Base-by-base conservation (phyloP, 305 asterid genomes). In the Ruellia speciosa region DNA sequence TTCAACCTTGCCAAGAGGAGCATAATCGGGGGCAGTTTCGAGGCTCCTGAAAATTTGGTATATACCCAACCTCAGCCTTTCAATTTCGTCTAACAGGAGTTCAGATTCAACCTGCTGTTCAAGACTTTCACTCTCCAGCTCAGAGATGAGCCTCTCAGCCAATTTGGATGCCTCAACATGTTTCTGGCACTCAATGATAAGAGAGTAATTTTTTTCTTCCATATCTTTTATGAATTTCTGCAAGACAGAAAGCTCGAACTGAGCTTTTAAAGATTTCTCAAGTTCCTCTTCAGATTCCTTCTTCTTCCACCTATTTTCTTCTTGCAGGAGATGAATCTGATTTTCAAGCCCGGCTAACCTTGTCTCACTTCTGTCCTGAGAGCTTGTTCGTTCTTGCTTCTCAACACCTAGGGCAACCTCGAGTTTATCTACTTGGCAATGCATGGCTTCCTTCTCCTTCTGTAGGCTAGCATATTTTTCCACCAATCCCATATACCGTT, bases 51-150 rank as follows among this genome's bases (percentile, higher is more conserved):
- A 84, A 54, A 88, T 77, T 52, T 67, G 79, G 76, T 84, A 82
- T 49, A 93, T 84, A 54, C 88, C 81, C 67, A 74, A 65, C 49
- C 95, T 79, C 69, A 93, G 79, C 48, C 86, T 72, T 65, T 80
- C 94, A 15, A 88, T 84, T 77, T 88, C 97, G 56, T 86, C 92
- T 64, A 88, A 66, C 60, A 88, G 54, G 35, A 88, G 63, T 45
- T 88, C 99, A 40, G 89, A 68, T 70, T 93, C 99, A 6, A 86
- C 84, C 76, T 92, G 95, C 67, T 82, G 99, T 77, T 88, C 94
- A 31, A 88, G 89, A 54, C 74, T 86, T 62, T 84, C 96, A 10
- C 72, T 78, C 80, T 88, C 95, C 63, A 92, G 83, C 72, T 84
- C 94, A 4, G 94, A 72, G 39, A 93, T 93, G 75, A 88, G 63